Evolutionary conservation across 1,284 basidiomycete genomes (phyloP).

Genomic region (Apiotrichum brassicae): DNA sequence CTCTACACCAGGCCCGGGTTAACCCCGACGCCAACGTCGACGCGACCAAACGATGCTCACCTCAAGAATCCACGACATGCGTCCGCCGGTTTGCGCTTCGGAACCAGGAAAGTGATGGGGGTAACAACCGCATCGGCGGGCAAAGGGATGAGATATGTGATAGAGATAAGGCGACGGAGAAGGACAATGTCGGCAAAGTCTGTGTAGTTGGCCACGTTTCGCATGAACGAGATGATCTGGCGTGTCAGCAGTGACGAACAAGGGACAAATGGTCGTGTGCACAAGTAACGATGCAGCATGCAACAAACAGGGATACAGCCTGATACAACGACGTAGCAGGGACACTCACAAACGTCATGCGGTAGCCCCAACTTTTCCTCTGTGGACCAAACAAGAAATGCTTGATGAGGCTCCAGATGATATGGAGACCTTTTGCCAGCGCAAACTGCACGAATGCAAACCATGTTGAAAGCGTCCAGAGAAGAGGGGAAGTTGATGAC

Average conservation of each 20-base stretch:
- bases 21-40: no score
- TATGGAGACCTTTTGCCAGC: conserved; percentile 38
- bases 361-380: conserved; percentile 46
- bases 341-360: conserved; percentile 41
- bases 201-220: conserved; percentile 75
- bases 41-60: no score
- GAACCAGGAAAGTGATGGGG: conserved; percentile 85
- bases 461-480: conserved; percentile 41
- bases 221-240: conserved; percentile 56
- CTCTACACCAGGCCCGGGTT: no score
- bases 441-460: conserved; percentile 37
- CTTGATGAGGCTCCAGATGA: conserved; percentile 35
- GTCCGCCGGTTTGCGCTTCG: conserved; percentile 67
- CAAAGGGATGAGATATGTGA: conserved; percentile 75
- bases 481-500: conserved; percentile 27
- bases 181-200: conserved; percentile 79
- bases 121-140: conserved; percentile 93
- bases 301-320: no score
- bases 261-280: background rate
- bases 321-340: no score
- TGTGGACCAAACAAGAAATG: conserved; percentile 41
- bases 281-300: background rate
- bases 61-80: conserved; percentile 34
- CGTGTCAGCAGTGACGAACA: background rate
- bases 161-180: conserved; percentile 71